Evolutionary conservation across 163 green algal genomes (phyloP).

Genomic region (Picocystis sp.): DNA sequence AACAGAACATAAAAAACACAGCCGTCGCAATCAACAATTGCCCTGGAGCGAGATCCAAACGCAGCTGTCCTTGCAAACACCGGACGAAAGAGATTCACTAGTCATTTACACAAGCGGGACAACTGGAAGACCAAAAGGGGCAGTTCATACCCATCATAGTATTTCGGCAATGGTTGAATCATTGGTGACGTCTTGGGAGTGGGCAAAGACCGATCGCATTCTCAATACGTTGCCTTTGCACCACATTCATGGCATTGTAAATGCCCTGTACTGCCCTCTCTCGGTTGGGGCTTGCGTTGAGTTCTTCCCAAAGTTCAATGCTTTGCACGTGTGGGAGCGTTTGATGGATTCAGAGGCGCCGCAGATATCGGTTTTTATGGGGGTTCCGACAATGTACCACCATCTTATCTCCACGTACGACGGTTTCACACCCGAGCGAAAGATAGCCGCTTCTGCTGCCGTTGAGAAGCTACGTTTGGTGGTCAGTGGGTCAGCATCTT

Average conservation of each 20-base stretch:
- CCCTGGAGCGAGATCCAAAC: neutral
- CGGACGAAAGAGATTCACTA: conserved; percentile 35
- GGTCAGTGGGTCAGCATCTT: conserved; percentile 60
- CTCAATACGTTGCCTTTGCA: conserved; percentile 84
- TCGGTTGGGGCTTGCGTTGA: conserved; percentile 48
- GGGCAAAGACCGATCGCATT: conserved; percentile 29
- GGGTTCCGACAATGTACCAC: conserved; percentile 91
- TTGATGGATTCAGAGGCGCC: conserved; percentile 25
- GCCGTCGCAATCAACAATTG: neutral
- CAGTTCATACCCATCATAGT: conserved; percentile 48
- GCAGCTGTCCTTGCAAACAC: neutral
- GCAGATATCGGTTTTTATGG: conserved; percentile 70
- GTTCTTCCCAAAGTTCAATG: conserved; percentile 56
- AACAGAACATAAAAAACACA: neutral
- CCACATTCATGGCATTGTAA: conserved; percentile 91
- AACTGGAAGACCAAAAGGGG: conserved; percentile 83
- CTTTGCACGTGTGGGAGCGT: conserved; percentile 35
- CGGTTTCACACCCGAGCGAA: conserved; percentile 19
- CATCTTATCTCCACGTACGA: conserved; percentile 57
- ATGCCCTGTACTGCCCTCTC: conserved; percentile 62
- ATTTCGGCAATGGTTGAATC: conserved; percentile 45
- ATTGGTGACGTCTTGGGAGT: conserved; percentile 20
- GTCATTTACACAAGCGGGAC: conserved; percentile 96
- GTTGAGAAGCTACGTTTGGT: conserved; percentile 10
- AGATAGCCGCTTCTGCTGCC: conserved; percentile 9